Evolutionary conservation across 2,329 filamentous ascomycete genomes (phyloP), one percentile per base, ranked within the genome.

Genomic region (Chaetothyriales sp.): DNA sequence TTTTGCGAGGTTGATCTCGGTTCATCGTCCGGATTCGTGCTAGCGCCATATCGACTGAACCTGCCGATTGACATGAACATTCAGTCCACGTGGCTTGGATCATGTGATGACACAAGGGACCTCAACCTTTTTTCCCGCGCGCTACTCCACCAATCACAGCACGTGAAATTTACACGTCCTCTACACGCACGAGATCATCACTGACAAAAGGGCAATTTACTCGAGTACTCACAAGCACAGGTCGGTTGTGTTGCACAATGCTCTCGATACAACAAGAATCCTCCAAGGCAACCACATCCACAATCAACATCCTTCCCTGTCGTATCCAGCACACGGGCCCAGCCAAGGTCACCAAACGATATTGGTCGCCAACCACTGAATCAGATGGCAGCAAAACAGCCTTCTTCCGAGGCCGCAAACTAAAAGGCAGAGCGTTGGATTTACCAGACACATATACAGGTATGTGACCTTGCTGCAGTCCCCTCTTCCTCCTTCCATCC

Each of bases 361-460:
- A 86, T 63, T 95, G 88, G 87, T 73, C 70, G 5, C 84, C 86
- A 26, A 63, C 66, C 22, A 66, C 70, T 56, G 57, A 65, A 64
- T 39, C 44, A 81, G 78, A 77, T 61, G 70, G 68, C 8, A 71
- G 67, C 1, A 71, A 70, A 42, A 76, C 73, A 1, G 73, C 81
- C 22, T 84, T 89, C 62, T 84, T 93, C 57, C 81, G 89, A 55
- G 89, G 89, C 32, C 79, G 87, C 47, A 89, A 84, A 63, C 73
- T 95, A 1, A 74, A 79, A 45, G 87, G 85, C 43, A 82, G 78
- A 54, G 62, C 70, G 1, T 66, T 92, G 2, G 70, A 72, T 2
- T 64, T 95, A 0, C 87, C 89, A 0, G 68, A 78, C n/a, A 76
- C 78, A 2, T 93, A 89, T 64, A 72, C 77, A 57, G 79, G 77